A percentile compares a stretch with the other conserved stretches of the same genome.
Conservation (phyloP, 345 rosid genomes). For the Ailanthus altissimus region DNA sequence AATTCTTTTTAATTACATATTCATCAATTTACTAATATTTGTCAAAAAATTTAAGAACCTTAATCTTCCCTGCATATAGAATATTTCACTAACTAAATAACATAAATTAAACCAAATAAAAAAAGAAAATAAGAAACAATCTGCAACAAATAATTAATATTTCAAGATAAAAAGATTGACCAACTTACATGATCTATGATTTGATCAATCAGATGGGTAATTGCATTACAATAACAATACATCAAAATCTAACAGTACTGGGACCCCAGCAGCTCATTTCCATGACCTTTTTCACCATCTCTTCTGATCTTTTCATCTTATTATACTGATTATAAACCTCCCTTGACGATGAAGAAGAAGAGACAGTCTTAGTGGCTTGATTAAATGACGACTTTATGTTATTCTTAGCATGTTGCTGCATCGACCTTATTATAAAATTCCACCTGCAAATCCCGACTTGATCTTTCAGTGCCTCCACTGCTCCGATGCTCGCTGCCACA, state of each 20-base stretch:
- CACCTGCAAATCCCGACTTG: slow-evolving; percentile 51
- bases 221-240: too few species aligned
- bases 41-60: too few species aligned
- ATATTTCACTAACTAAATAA: too few species aligned
- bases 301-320: slow-evolving; percentile 30
- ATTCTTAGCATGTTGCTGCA: slow-evolving; percentile 37
- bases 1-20: too few species aligned
- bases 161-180: neutral
- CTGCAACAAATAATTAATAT: too few species aligned
- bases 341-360: slow-evolving; percentile 13
- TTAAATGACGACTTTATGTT: slow-evolving; percentile 26
- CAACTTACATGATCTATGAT: neutral
- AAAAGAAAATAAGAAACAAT: too few species aligned
- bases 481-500: slow-evolving; percentile 56
- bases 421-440: slow-evolving; percentile 42
- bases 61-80: too few species aligned
- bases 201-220: neutral
- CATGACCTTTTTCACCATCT: slow-evolving; percentile 34
- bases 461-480: slow-evolving; percentile 53
- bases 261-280: slow-evolving; percentile 49
- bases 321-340: neutral
- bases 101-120: too few species aligned
- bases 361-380: slow-evolving; percentile 21
- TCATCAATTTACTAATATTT: too few species aligned
- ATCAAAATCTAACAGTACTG: slow-evolving; percentile 41